phyloP scores from a whole-genome alignment of 208 protist genomes.

The Crithidia brevicula region DNA sequence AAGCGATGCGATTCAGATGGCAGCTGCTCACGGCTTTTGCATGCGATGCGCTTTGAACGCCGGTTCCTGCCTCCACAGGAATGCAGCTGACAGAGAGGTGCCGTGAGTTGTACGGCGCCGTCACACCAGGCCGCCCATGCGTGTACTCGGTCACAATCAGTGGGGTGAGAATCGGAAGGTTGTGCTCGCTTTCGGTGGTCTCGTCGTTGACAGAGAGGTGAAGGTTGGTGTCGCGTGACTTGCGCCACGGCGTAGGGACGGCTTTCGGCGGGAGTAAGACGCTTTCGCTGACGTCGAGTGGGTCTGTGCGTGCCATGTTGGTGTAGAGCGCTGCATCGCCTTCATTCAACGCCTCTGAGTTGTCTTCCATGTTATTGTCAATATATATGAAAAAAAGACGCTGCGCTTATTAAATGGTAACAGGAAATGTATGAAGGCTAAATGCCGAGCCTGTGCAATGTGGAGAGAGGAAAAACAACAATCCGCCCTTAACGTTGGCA shows the following conservation, averaged over 20 bases:
- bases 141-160: constrained; percentile 8
- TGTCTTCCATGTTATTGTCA: not conserved
- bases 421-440: not conserved
- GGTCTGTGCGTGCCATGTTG: constrained; percentile 10
- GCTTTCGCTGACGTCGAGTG: constrained; percentile 15
- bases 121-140: not conserved
- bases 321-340: constrained; percentile 4
- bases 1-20: constrained; percentile 1
- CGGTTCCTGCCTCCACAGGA: constrained; percentile 2
- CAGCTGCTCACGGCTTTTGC: not conserved
- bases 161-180: not conserved
- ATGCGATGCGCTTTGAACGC: not conserved
- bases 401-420: not conserved
- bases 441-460: not conserved
- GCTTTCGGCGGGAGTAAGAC: constrained; percentile 20
- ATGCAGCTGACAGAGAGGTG: constrained; percentile 22
- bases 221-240: constrained; percentile 3
- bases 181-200: not conserved
- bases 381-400: not conserved
- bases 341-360: not conserved
- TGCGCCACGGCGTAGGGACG: constrained; percentile 11
- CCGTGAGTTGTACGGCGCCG: constrained; percentile 5
- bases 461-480: too few species aligned
- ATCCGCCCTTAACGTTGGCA: too few species aligned
- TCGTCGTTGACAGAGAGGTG: constrained; percentile 8